Conservation (phyloP, 768 basidiomycete species). For the Mrakia blollopis region DNA sequence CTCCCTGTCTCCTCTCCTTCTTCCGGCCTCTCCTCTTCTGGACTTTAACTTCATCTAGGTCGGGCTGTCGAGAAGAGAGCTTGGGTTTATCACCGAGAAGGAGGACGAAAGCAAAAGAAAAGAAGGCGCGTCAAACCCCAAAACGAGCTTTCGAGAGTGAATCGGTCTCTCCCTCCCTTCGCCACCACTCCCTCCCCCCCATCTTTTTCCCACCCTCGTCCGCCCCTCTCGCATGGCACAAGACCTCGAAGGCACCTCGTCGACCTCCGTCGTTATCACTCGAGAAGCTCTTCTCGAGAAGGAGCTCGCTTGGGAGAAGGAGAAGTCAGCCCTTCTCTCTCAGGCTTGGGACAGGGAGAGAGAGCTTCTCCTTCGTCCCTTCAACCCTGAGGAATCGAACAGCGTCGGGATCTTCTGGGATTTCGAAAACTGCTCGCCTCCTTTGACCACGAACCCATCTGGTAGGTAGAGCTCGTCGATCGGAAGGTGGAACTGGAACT, state of each 20-base stretch:
- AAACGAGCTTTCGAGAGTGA: not conserved
- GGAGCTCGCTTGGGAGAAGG: conserved; percentile 15
- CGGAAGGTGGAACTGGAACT: too few species aligned
- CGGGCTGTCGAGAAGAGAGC: too few species aligned
- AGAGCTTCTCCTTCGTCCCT: conserved; percentile 17
- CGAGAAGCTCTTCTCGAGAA: conserved; percentile 5
- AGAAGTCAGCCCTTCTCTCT: conserved; percentile 7
- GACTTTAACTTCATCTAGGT: too few species aligned
- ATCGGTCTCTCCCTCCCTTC: not conserved
- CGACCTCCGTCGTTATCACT: not conserved
- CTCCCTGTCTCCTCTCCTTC: too few species aligned
- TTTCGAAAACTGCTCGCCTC: conserved; percentile 24
- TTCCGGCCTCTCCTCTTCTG: too few species aligned
- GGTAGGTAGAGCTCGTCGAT: not conserved
- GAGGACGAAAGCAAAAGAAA: too few species aligned
- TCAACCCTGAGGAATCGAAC: not conserved
- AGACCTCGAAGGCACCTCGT: not conserved
- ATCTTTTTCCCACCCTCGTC: not conserved
- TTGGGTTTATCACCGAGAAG: too few species aligned
- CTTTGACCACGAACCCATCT: conserved; percentile 21
- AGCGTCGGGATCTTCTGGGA: conserved; percentile 22
- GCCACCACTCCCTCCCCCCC: not conserved
- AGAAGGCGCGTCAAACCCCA: too few species aligned
- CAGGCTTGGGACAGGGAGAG: conserved; percentile 4
- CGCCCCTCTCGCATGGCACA: not conserved